phyloP scores from a whole-genome alignment of 805 yeast genomes.

The Candida xiaguanensis region DNA sequence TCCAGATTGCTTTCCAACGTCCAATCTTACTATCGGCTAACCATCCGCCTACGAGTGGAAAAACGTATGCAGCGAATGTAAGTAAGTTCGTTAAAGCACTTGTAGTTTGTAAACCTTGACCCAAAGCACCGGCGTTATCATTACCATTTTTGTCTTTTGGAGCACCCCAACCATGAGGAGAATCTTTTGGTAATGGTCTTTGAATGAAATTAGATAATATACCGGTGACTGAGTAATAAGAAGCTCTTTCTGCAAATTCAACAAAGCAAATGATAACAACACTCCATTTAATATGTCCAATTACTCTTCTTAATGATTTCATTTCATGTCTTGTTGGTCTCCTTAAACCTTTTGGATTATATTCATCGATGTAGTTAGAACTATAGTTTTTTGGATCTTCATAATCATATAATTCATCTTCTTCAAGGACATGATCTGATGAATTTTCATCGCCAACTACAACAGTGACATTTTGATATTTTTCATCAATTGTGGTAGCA shows the following conservation, averaged over 20 bases:
- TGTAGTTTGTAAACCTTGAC: conserved; percentile 42
- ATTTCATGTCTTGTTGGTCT: conserved; percentile 27
- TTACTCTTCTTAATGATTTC: conserved; percentile 26
- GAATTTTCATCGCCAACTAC: not conserved
- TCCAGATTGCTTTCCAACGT: conserved; percentile 46
- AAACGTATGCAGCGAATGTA: conserved; percentile 47
- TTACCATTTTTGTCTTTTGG: conserved; percentile 27
- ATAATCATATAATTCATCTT: conserved; percentile 16
- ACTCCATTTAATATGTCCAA: conserved; percentile 47
- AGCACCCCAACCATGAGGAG: conserved; percentile 36
- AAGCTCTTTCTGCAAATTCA: conserved; percentile 55
- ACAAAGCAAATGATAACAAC: conserved; percentile 48
- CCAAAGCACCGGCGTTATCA: conserved; percentile 49
- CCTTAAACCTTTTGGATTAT: conserved; percentile 36
- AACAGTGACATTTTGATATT: conserved; percentile 5
- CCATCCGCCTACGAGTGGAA: conserved; percentile 52
- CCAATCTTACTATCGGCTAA: conserved; percentile 48
- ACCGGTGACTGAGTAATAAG: conserved; percentile 46
- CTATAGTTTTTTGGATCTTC: conserved; percentile 21
- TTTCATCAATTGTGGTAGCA: conserved; percentile 4
- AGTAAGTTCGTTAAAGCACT: conserved; percentile 46
- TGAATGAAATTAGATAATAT: conserved; percentile 47
- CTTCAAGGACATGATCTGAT: not conserved
- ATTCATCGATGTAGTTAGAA: conserved; percentile 25
- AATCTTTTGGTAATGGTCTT: conserved; percentile 48